These are phyloP conservation scores for Xylaria acuta DNA, from an alignment of 495 filamentous ascomycete genomes.

Conservation along the genomic window DNA sequence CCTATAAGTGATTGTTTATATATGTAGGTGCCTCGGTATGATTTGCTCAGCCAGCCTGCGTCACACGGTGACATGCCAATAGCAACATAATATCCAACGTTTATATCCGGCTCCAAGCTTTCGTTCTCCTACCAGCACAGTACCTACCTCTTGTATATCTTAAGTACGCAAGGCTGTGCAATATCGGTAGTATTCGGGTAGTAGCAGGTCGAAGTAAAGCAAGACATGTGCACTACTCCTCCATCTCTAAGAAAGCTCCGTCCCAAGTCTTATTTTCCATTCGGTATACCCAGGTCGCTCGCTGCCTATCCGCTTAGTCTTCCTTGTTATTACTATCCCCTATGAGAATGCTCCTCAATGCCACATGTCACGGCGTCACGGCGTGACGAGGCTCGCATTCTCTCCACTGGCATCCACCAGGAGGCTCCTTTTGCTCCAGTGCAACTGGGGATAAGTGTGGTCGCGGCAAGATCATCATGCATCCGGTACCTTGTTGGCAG, in stretches of 20 bases:
- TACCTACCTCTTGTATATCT: not conserved
- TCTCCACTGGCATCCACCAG: slow-evolving; percentile 16
- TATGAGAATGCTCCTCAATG: slow-evolving; percentile 8
- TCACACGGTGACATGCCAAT: not conserved
- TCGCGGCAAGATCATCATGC: slow-evolving; percentile 22
- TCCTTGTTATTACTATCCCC: not conserved
- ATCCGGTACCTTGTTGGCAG: slow-evolving; percentile 21
- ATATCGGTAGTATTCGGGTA: not conserved
- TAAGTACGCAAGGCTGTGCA: not conserved
- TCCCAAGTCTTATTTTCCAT: not conserved
- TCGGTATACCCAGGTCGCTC: not conserved
- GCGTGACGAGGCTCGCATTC: slow-evolving; percentile 25
- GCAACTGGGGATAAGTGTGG: slow-evolving; percentile 18
- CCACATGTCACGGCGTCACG: slow-evolving; percentile 19
- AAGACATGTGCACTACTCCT: not conserved
- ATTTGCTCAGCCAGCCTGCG: not conserved
- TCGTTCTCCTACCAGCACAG: not conserved
- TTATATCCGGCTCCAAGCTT: slow-evolving; percentile 1
- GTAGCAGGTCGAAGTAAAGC: not conserved
- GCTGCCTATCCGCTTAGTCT: not conserved
- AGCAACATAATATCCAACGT: not conserved
- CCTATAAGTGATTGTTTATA: not conserved
- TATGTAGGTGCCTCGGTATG: not conserved
- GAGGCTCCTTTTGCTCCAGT: slow-evolving; percentile 15
- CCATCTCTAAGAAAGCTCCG: not conserved